A percentile compares a stretch with the other conserved stretches of the same genome.
These are phyloP conservation scores for Sporothrix inflata DNA, from an alignment of 2,329 filamentous ascomycete species.

Conservation along the genomic window DNA sequence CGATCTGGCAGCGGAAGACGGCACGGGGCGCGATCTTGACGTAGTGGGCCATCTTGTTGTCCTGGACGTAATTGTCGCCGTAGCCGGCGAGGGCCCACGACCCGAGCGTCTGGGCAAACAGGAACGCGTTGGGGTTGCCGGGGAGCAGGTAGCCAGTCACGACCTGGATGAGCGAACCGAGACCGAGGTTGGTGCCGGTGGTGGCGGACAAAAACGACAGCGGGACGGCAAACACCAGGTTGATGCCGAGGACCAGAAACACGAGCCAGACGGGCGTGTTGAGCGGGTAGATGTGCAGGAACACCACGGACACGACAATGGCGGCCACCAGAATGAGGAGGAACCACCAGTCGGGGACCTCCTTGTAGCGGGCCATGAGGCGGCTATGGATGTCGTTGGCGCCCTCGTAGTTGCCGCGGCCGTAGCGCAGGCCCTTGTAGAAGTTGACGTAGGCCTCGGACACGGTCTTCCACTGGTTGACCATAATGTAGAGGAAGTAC, in stretches of 20 bases:
- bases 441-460: slow-evolving; percentile 46
- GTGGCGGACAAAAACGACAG: slow-evolving; percentile 50
- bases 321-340: slow-evolving; percentile 43
- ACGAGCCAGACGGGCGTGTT: slow-evolving; percentile 41
- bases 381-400: slow-evolving; percentile 49
- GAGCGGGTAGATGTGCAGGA: slow-evolving; percentile 41
- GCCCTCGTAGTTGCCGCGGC: slow-evolving; percentile 47
- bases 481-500: slow-evolving; percentile 49
- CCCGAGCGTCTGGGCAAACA: slow-evolving; percentile 47
- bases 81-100: slow-evolving; percentile 50
- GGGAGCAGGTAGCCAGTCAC: slow-evolving; percentile 45
- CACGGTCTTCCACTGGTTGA: slow-evolving; percentile 47
- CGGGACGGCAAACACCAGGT: slow-evolving; percentile 49
- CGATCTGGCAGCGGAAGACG: slow-evolving; percentile 48
- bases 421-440: slow-evolving; percentile 45
- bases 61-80: slow-evolving; percentile 46
- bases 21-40: slow-evolving; percentile 48
- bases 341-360: slow-evolving; percentile 57
- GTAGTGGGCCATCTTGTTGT: slow-evolving; percentile 50
- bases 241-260: slow-evolving; percentile 43
- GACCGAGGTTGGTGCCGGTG: slow-evolving; percentile 49
- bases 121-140: slow-evolving; percentile 42
- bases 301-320: slow-evolving; percentile 40
- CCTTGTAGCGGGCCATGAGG: slow-evolving; percentile 49
- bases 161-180: slow-evolving; percentile 49